These are phyloP conservation scores for Suillus ampliporus DNA, from an alignment of 768 basidiomycete genomes.

Conservation along the genomic window DNA sequence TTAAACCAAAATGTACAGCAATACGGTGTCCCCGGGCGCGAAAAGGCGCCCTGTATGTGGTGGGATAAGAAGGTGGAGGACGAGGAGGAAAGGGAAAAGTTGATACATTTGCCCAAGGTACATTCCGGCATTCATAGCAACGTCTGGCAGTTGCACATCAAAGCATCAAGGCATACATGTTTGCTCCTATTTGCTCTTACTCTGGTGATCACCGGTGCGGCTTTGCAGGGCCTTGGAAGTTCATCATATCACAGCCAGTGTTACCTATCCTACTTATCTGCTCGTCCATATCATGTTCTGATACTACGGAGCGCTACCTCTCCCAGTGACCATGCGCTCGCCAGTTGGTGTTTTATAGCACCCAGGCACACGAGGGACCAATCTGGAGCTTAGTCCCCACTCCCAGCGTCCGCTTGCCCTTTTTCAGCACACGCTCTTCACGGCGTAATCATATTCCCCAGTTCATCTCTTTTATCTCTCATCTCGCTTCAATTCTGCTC, in stretches of 20 bases:
- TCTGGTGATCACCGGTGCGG: conserved; percentile 6
- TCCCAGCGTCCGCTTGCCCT: background rate
- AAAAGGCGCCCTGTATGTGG: background rate
- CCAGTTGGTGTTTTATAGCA: background rate
- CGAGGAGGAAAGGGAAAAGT: conserved; percentile 6
- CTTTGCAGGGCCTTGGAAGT: conserved; percentile 1
- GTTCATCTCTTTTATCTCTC: background rate
- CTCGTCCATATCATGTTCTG: too few relatives aligned
- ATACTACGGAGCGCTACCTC: too few relatives aligned
- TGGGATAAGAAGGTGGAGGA: conserved; percentile 9
- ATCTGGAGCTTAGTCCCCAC: background rate
- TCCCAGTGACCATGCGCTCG: background rate
- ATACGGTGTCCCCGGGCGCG: background rate
- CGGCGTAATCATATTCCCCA: background rate
- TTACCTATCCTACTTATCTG: background rate
- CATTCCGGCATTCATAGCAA: conserved; percentile 27
- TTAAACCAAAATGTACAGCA: background rate
- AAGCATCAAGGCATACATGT: conserved; percentile 23
- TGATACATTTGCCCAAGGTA: conserved; percentile 10
- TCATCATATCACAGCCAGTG: conserved; percentile 14
- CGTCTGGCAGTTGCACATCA: conserved; percentile 21
- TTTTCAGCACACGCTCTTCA: background rate
- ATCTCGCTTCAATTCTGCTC: background rate
- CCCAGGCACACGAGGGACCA: background rate
- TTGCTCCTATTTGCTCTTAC: conserved; percentile 19